These are phyloP conservation scores for Termitomyces sp. DNA, from an alignment of 768 basidiomycete species.

Conservation along the genomic window DNA sequence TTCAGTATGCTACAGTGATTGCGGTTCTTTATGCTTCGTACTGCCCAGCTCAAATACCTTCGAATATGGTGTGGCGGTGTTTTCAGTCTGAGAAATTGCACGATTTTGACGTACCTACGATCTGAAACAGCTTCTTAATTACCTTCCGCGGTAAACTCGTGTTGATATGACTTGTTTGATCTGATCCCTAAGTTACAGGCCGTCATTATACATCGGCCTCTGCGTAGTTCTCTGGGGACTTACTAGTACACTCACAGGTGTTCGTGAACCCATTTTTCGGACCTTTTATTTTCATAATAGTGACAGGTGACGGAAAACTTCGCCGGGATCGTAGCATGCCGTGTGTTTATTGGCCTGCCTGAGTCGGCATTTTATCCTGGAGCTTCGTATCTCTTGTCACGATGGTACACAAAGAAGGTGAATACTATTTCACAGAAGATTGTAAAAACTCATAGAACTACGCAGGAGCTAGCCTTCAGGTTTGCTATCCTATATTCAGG, in stretches of 20 bases:
- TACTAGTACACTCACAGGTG: constrained; percentile 58
- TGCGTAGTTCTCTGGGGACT: constrained; percentile 62
- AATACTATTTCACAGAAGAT: neutral
- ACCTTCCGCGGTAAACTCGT: constrained; percentile 39
- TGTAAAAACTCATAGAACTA: neutral
- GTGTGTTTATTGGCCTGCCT: constrained; percentile 58
- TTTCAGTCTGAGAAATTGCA: neutral
- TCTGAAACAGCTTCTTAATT: constrained; percentile 42
- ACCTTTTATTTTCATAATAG: neutral
- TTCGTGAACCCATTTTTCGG: constrained; percentile 18
- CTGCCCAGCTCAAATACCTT: constrained; percentile 59
- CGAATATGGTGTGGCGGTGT: constrained; percentile 46
- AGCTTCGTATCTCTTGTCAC: constrained; percentile 37
- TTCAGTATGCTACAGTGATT: constrained; percentile 47
- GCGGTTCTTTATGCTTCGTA: constrained; percentile 55
- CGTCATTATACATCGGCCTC: constrained; percentile 53
- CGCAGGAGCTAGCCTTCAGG: constrained; percentile 60
- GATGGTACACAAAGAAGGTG: constrained; percentile 57
- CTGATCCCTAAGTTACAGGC: constrained; percentile 26
- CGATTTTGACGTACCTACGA: neutral
- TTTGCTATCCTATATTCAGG: constrained; percentile 57
- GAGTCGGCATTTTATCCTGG: constrained; percentile 69
- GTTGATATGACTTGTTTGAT: neutral
- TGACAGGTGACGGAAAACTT: constrained; percentile 48
- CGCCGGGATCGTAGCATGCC: constrained; percentile 47